phyloP scores from a whole-genome alignment of 139 green algal species.

The Auxenochlorella protothecoides region DNA sequence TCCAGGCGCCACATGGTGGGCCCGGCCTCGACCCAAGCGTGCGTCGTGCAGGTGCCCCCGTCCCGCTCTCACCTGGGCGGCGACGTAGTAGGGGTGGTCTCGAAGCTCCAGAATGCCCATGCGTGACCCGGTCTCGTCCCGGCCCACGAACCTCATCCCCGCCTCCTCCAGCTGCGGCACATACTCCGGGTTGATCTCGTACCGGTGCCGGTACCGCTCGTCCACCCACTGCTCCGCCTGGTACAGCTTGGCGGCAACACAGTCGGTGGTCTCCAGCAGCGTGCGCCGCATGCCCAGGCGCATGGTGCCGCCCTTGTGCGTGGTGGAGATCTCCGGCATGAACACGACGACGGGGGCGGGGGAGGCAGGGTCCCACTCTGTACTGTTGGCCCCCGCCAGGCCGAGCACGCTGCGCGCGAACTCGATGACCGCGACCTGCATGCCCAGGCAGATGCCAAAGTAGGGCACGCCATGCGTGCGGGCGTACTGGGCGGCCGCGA shows the following conservation, averaged over 20 bases:
- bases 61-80: slow-evolving; percentile 16
- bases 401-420: slow-evolving; percentile 89
- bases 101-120: slow-evolving; percentile 97
- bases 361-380: slow-evolving; percentile 79
- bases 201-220: slow-evolving; percentile 93
- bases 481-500: slow-evolving; percentile 82
- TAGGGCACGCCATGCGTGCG: slow-evolving; percentile 73
- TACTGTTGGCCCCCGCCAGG: slow-evolving; percentile 70
- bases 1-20: not conserved
- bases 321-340: slow-evolving; percentile 92
- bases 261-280: slow-evolving; percentile 80
- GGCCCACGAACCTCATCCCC: slow-evolving; percentile 84
- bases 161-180: slow-evolving; percentile 72
- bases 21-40: too few relatives aligned
- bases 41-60: too few relatives aligned
- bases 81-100: slow-evolving; percentile 85
- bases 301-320: slow-evolving; percentile 96
- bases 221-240: slow-evolving; percentile 71
- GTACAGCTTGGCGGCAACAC: slow-evolving; percentile 89
- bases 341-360: slow-evolving; percentile 85
- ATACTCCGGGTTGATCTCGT: slow-evolving; percentile 92
- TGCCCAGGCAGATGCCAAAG: slow-evolving; percentile 98
- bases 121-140: slow-evolving; percentile 79
- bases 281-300: slow-evolving; percentile 81
- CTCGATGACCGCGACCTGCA: slow-evolving; percentile 98